Percentiles rank a stretch among this genome's conserved stretches.
phyloP scores from a whole-genome alignment of 805 yeast species.

The Spathaspora gorwiae region DNA sequence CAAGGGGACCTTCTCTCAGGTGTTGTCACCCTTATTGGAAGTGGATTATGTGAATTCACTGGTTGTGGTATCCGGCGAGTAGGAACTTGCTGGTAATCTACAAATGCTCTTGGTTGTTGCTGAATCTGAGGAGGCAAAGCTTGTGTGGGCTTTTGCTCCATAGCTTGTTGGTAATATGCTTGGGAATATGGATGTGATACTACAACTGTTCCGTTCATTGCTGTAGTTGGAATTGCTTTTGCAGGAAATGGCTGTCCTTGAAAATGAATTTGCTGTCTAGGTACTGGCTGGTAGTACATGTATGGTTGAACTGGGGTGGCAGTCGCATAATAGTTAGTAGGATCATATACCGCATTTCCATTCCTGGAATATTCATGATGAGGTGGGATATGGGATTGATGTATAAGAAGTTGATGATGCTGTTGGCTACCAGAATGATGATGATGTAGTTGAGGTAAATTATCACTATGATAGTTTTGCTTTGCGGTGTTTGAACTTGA shows the following conservation, averaged over 20 bases:
- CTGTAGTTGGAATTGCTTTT: neutral
- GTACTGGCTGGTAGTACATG: neutral
- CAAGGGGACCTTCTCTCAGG: neutral
- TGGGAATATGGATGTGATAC: neutral
- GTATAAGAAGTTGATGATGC: constrained; percentile 1
- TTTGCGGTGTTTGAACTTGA: constrained; percentile 31
- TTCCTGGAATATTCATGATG: neutral
- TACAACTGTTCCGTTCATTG: too few species aligned
- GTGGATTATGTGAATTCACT: neutral
- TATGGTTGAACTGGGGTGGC: neutral
- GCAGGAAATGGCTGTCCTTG: neutral
- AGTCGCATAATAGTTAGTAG: neutral
- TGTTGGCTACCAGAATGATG: constrained; percentile 6
- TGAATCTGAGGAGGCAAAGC: constrained; percentile 1
- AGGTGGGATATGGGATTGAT: neutral
- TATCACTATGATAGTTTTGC: constrained; percentile 6
- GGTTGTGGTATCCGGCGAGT: neutral
- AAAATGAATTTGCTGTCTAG: neutral
- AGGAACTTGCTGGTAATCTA: neutral
- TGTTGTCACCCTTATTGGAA: neutral
- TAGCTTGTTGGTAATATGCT: neutral
- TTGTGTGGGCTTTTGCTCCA: constrained; percentile 2
- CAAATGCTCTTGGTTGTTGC: constrained; percentile 1
- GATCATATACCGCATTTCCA: neutral
- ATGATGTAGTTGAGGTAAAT: neutral